Percentiles rank a stretch among this genome's conserved stretches.
Conservation (phyloP, 2,329 filamentous ascomycete species). For the Trichoderma asperellum region DNA sequence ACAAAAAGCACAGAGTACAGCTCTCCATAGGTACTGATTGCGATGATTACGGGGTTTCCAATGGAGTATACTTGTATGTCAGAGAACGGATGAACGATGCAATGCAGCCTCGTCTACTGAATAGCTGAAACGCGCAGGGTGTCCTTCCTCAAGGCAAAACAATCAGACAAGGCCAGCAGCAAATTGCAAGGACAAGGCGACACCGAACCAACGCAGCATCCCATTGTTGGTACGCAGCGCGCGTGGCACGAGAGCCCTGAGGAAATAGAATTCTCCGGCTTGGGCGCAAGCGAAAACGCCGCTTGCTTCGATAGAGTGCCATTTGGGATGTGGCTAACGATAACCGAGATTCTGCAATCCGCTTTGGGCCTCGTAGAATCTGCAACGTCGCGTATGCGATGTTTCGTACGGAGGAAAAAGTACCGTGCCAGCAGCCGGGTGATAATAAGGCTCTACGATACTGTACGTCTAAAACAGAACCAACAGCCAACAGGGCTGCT, state of each 20-base stretch:
- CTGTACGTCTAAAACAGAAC: not conserved
- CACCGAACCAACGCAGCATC: not conserved
- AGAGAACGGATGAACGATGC: not conserved
- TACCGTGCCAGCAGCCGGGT: not conserved
- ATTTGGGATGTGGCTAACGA: not conserved
- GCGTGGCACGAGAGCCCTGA: too few relatives aligned
- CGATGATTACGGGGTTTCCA: not conserved
- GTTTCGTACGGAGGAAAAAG: not conserved
- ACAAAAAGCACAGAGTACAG: not conserved
- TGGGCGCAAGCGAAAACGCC: not conserved
- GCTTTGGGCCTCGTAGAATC: not conserved
- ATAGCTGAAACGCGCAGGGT: not conserved
- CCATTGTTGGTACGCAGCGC: not conserved
- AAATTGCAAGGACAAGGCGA: constrained; percentile 7
- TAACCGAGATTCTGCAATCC: constrained; percentile 6
- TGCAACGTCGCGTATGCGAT: not conserved
- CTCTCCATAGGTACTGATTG: not conserved
- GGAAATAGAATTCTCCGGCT: not conserved
- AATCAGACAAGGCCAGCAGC: not conserved
- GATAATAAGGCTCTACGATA: not conserved
- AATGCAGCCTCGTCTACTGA: not conserved
- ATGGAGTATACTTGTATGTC: not conserved
- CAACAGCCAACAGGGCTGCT: constrained; percentile 16
- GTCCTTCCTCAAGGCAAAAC: not conserved
- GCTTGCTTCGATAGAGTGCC: not conserved